A percentile compares a stretch with the other conserved stretches of the same genome.
Evolutionary conservation across 345 rosid genomes (phyloP).

Genomic region (Hirschfeldia incana): DNA sequence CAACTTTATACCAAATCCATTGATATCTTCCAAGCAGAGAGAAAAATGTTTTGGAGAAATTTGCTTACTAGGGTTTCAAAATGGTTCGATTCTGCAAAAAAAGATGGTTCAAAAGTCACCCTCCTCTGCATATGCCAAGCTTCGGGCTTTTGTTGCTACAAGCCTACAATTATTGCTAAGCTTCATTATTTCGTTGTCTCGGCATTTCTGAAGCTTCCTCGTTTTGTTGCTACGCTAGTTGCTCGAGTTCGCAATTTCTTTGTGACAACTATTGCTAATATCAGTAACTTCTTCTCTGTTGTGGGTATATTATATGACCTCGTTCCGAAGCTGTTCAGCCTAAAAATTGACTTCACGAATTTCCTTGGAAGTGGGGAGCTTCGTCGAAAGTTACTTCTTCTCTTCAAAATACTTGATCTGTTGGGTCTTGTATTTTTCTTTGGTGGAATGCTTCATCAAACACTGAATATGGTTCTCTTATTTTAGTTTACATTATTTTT

Average conservation of each 20-base stretch:
- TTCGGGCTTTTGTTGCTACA: not conserved
- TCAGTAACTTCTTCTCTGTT: not conserved
- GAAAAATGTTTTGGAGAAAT: conserved; percentile 16
- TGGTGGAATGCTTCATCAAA: not conserved
- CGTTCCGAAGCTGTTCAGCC: not conserved
- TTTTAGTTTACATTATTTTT: not conserved
- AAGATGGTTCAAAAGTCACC: not conserved
- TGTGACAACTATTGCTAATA: not conserved
- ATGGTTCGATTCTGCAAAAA: not conserved
- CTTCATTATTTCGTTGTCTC: not conserved
- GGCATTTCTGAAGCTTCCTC: not conserved
- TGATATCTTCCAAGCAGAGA: not conserved
- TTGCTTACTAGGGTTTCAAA: not conserved
- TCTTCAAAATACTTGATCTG: not conserved
- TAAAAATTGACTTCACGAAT: not conserved
- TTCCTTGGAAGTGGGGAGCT: not conserved
- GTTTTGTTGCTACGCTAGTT: not conserved
- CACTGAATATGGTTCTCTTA: not conserved
- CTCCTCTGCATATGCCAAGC: not conserved
- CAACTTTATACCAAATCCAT: not conserved
- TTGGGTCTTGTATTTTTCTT: not conserved
- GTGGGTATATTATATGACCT: not conserved
- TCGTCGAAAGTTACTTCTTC: not conserved
- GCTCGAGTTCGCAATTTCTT: not conserved
- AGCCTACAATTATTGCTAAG: not conserved